Evolutionary conservation across 2,329 filamentous ascomycete species (phyloP), one percentile per base, ranked within the genome.

Genomic region (Fusarium humuli): DNA sequence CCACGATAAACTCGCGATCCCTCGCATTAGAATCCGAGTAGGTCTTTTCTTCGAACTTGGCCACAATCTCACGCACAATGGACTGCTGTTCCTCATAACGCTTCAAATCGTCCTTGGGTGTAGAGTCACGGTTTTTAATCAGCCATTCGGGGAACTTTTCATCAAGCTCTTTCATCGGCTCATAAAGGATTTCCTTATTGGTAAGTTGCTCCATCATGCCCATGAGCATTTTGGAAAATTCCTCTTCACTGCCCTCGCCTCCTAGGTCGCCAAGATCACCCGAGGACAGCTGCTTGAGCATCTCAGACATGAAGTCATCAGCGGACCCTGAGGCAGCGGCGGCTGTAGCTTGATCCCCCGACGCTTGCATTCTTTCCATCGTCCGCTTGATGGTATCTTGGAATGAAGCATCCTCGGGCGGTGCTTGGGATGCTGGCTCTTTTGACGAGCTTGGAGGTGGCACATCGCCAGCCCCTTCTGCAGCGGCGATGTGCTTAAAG

Each of bases 201-300:
- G 96, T 98, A 69, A 99, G 86, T 80, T 99, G 94, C 82, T 98
- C 94, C 95, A 99, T 98, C 94, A 98, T 97, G 57, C 92, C 93
- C 86, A 97, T 89, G 64, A 99, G 88, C 90, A 98, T 94, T 82
- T 97, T 95, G 61, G 93, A 94, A 75, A 98, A 92, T 73, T 97
- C 94, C 74, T 96, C 94, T 60, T 98, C 94, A 53, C 78, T 76
- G 40, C 80, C 81, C 12, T 88, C 90, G n/a, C 77, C 77, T n/a
- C 87, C 89, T 1, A 84, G 79, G 32, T 73, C 77, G 14, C 86
- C 89, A 2, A 84, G 80, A 25, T 87, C 86, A 75, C 93, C 92
- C 83, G 79, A 79, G 4, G 77, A 76, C 32, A 98, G 91, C 67
- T 96, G 92, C 80, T 96, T 96, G 76, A 99, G 86, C 84, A 99